Conservation (phyloP, 2,329 filamentous ascomycete species). For the Seiridium cupressi region DNA sequence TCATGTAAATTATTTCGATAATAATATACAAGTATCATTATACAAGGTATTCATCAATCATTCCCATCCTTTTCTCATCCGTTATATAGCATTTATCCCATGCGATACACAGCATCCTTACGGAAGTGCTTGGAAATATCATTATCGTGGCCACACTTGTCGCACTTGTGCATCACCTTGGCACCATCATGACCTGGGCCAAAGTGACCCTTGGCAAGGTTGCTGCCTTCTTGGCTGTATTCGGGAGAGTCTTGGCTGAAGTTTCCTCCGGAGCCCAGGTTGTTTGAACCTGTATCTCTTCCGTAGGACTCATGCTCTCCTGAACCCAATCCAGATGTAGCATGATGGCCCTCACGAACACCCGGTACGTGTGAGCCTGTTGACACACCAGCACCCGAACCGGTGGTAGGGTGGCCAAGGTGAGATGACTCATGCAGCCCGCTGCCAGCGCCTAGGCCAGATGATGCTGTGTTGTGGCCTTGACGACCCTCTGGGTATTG, state of each 20-base stretch:
- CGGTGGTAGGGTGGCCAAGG: too few relatives aligned
- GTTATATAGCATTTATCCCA: background rate
- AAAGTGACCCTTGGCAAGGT: slow-evolving; percentile 7
- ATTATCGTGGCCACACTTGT: slow-evolving; percentile 17
- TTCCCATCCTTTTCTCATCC: background rate
- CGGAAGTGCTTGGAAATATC: slow-evolving; percentile 21
- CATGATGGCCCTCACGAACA: too few relatives aligned
- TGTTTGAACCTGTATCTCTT: too few relatives aligned
- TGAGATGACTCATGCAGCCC: too few relatives aligned
- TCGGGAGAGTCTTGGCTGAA: background rate
- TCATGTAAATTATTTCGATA: background rate
- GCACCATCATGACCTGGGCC: slow-evolving; percentile 18
- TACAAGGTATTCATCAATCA: background rate
- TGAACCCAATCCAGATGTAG: too few relatives aligned
- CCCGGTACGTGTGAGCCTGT: too few relatives aligned
- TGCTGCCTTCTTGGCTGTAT: background rate
- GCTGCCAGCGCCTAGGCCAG: too few relatives aligned
- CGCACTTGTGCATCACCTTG: slow-evolving; percentile 17
- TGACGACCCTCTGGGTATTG: too few relatives aligned
- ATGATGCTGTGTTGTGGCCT: too few relatives aligned
- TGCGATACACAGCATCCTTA: slow-evolving; percentile 20
- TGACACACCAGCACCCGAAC: too few relatives aligned
- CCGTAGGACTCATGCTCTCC: too few relatives aligned
- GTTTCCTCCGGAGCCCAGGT: background rate
- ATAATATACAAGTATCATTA: background rate